Evolutionary conservation across 2,329 filamentous ascomycete genomes (phyloP), one percentile per base, ranked within the genome.

Genomic region (Neurospora sp.): DNA sequence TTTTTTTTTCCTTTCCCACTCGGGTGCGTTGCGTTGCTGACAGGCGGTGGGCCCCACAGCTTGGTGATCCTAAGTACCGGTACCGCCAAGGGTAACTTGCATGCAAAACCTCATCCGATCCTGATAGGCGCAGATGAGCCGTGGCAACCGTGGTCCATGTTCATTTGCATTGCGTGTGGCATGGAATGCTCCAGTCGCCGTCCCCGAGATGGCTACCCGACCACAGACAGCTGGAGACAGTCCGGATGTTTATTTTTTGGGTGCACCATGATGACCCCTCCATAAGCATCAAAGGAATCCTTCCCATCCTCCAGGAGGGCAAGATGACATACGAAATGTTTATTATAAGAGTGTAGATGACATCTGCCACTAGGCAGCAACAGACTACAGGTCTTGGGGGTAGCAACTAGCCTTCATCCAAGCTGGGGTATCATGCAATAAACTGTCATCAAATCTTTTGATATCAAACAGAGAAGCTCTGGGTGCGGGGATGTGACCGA

Each of bases 21-120:
- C 52, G 7, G 15, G 52, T 33, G 23, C 23, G 52, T 62, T 39
- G 67, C 66, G 38, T 38, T 67, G 71, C 72, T 75, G 74, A 74
- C 74, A 72, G 70, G 52, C 43, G 68, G 71, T 69, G 71, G 70
- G 70, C 66, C 28, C 71, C 71, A 66, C 46, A 66, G 39, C 68
- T 73, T 74, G 72, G 69, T 69, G 36, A 4, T 62, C 19, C 68
- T 23, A 76, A 66, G 75, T 76, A 76, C 73, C 66, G 68, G 74
- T 76, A 76, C 75, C 58, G 52, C 52, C 52, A 62, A 73, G 28
- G 23, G 68, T 28, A 68, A 38, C 33, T 58, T 62, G 67, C 33
- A 43, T 66, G 68, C 71, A 72, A 71, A 70, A 58, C 52, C 43
- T 71, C 70, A 68, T 75, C 74, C 72, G 71, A 75, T 74, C 42